These are phyloP conservation scores for Lizonia empirigonia DNA, from an alignment of 2,329 filamentous ascomycete genomes.

Conservation along the genomic window DNA sequence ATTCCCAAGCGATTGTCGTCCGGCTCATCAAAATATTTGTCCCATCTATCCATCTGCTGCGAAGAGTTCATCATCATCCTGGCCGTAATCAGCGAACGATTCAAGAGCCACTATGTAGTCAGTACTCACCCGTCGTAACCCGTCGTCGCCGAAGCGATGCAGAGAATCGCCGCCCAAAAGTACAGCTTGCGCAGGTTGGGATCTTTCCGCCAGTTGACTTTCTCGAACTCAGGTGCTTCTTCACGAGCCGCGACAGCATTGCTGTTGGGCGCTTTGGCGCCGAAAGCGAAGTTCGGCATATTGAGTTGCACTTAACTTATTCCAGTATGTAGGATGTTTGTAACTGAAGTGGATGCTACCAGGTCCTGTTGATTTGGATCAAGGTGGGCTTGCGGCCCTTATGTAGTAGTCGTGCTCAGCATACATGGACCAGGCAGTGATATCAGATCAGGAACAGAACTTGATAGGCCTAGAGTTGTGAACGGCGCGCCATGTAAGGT, in stretches of 20 bases:
- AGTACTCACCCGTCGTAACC: constrained; percentile 59
- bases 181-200: constrained; percentile 62
- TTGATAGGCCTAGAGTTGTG: constrained; percentile 7
- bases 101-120: constrained; percentile 3
- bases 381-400: constrained; percentile 11
- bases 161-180: constrained; percentile 58
- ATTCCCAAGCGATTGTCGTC: constrained; percentile 50
- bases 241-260: constrained; percentile 47
- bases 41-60: constrained; percentile 49
- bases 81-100: constrained; percentile 7
- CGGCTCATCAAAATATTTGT: constrained; percentile 46
- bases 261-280: constrained; percentile 21
- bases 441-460: constrained; percentile 7
- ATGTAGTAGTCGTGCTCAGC: constrained; percentile 28
- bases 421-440: constrained; percentile 5
- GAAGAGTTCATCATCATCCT: constrained; percentile 54
- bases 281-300: constrained; percentile 21
- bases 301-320: neutral
- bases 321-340: neutral
- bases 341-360: constrained; percentile 15
- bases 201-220: constrained; percentile 60
- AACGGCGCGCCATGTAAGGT: constrained; percentile 22
- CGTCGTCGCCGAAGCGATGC: constrained; percentile 61
- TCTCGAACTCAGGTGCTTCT: constrained; percentile 58
- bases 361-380: constrained; percentile 23